These are phyloP conservation scores for Calvatia gigantea DNA, from an alignment of 768 basidiomycete species.

Conservation along the genomic window DNA sequence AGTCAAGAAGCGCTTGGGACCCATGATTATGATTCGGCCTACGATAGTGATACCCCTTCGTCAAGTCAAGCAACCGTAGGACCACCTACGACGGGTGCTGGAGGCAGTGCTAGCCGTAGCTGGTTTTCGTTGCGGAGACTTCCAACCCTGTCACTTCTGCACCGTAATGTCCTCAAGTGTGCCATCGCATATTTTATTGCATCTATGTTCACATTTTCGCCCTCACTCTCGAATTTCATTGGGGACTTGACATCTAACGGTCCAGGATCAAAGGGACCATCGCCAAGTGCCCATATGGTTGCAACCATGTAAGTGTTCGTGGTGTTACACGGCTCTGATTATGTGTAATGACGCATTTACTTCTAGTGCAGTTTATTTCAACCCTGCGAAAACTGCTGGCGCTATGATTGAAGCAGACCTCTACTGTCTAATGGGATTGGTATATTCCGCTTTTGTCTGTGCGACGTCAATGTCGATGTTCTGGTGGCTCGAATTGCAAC, in stretches of 20 bases:
- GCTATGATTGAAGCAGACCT: slow-evolving; percentile 90
- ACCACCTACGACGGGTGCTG: neutral
- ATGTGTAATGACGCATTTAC: neutral
- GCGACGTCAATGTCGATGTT: slow-evolving; percentile 75
- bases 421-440: slow-evolving; percentile 67
- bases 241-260: slow-evolving; percentile 54
- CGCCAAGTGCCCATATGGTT: slow-evolving; percentile 86
- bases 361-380: slow-evolving; percentile 77
- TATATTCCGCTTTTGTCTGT: slow-evolving; percentile 72
- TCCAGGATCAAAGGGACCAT: slow-evolving; percentile 49
- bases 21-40: slow-evolving; percentile 8
- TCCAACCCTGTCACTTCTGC: slow-evolving; percentile 44
- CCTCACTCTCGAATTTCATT: slow-evolving; percentile 66
- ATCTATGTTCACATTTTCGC: slow-evolving; percentile 90
- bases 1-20: neutral
- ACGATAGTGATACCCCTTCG: slow-evolving; percentile 4
- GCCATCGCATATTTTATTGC: slow-evolving; percentile 86
- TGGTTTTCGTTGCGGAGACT: slow-evolving; percentile 14
- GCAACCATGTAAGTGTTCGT: slow-evolving; percentile 73
- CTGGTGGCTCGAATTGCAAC: slow-evolving; percentile 70
- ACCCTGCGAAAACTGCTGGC: slow-evolving; percentile 91
- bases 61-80: slow-evolving; percentile 5
- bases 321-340: neutral
- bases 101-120: neutral
- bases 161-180: slow-evolving; percentile 86